Evolutionary conservation across 2,329 filamentous ascomycete genomes (phyloP), one percentile per base, ranked within the genome.

Genomic region (Fusarium marasasianum): DNA sequence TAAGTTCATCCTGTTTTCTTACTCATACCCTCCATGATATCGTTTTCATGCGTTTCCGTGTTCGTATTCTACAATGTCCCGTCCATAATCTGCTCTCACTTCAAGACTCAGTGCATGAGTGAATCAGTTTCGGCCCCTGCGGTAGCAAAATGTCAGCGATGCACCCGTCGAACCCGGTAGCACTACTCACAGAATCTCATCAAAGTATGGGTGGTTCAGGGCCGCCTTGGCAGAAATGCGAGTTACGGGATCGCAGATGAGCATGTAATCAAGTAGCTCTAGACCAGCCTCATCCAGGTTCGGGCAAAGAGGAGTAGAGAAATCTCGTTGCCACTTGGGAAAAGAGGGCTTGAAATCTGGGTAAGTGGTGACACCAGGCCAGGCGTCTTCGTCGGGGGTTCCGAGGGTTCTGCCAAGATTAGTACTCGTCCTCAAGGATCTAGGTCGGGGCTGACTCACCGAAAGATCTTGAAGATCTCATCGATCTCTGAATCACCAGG

Each of bases 271-370:
- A 14, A 91, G 83, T 12, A 94, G 87, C 65, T 94, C 91, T 12
- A 94, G 86, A n/a, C 93, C 93, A 35, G 87, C 83, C 4, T 93
- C 90, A 75, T 97, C 93, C 50, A 98, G 88, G 56, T 88, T 92
- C 38, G 90, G 89, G 77, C 95, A 93, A 45, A 96, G 86, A 18
- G 90, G 85, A 54, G 87, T 85, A 22, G 88, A 87, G 64, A 89
- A 87, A 79, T 95, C 92, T 63, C 94, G 91, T 77, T 89, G 88
- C 95, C 95, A 98, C 84, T 97, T 97, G 72, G 95, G 95, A 84
- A 98, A 98, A 5, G 93, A 95, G 20, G 93, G 83, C 84, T 98
- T 98, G 88, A 95, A 98, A 82, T 98, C 95, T 44, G 95, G 95
- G 85, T 97, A 97, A 8, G 93, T 94, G 17, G 94, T 96, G 63